These are phyloP conservation scores for Aphanomyces stellatus DNA, from an alignment of 352 stramenopile species.

Conservation along the genomic window DNA sequence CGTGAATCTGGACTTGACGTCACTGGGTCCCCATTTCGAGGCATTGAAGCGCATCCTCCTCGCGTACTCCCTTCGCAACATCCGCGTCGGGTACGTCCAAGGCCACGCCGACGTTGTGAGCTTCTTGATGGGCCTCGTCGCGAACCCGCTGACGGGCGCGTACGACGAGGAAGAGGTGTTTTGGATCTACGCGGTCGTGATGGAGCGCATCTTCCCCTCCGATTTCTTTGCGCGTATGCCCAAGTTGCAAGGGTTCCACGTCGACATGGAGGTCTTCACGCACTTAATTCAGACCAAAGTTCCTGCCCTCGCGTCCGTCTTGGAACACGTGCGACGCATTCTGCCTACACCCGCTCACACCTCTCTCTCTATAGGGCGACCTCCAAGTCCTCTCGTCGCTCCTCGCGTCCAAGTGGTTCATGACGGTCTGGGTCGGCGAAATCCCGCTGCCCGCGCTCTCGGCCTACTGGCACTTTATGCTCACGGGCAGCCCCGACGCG, in stretches of 20 bases:
- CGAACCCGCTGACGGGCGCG: slow-evolving; percentile 25
- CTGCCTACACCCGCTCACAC: neutral
- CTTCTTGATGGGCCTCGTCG: slow-evolving; percentile 37
- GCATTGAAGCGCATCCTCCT: slow-evolving; percentile 43
- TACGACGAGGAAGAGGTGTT: slow-evolving; percentile 51
- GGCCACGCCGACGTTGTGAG: slow-evolving; percentile 63
- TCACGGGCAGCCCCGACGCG: slow-evolving; percentile 29
- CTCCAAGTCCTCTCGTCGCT: slow-evolving; percentile 48
- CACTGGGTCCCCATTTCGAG: slow-evolving; percentile 3
- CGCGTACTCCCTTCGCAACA: slow-evolving; percentile 51
- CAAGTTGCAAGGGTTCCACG: slow-evolving; percentile 66
- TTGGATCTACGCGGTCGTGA: slow-evolving; percentile 62
- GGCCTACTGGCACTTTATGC: slow-evolving; percentile 54
- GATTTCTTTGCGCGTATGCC: slow-evolving; percentile 61
- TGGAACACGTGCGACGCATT: slow-evolving; percentile 15
- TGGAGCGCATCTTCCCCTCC: slow-evolving; percentile 62
- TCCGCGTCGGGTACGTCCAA: slow-evolving; percentile 65
- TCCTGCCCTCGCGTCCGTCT: slow-evolving; percentile 35
- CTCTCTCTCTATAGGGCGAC: slow-evolving; percentile 31
- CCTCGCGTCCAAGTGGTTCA: slow-evolving; percentile 70
- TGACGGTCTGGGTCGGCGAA: slow-evolving; percentile 59
- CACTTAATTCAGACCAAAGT: slow-evolving; percentile 46
- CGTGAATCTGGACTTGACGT: neutral
- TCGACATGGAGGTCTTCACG: slow-evolving; percentile 48
- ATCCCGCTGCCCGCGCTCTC: slow-evolving; percentile 36